A percentile compares a stretch with the other conserved stretches of the same genome.
phyloP scores from a whole-genome alignment of 1,284 basidiomycete species.

The Papiliotrema nemorosa region DNA sequence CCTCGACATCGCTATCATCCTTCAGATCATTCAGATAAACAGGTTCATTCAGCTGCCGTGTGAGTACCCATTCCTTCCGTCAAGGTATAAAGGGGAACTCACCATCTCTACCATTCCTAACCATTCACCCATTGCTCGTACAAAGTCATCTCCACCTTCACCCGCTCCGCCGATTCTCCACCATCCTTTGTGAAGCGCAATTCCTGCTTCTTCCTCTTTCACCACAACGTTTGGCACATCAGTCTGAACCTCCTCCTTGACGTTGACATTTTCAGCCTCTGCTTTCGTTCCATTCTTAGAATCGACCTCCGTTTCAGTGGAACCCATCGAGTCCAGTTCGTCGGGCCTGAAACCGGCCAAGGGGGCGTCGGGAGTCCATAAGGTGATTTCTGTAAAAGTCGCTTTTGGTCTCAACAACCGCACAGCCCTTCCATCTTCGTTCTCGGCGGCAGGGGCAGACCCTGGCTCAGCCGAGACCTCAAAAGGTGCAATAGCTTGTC shows the following conservation, averaged over 20 bases:
- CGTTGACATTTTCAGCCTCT: not conserved
- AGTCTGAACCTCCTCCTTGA: not conserved
- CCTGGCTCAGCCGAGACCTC: too few relatives aligned
- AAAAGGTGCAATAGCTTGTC: not conserved
- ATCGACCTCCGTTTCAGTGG: not conserved
- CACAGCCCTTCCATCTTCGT: slow-evolving; percentile 3
- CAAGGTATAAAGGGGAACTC: too few relatives aligned
- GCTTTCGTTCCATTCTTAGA: not conserved
- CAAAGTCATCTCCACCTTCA: slow-evolving; percentile 45
- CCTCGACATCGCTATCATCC: slow-evolving; percentile 14
- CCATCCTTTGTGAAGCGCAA: slow-evolving; percentile 26
- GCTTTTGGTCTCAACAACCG: slow-evolving; percentile 28
- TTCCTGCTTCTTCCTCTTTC: not conserved
- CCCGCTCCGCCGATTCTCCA: slow-evolving; percentile 41
- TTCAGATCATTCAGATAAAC: slow-evolving; percentile 23
- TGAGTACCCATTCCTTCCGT: too few relatives aligned
- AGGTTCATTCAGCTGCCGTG: slow-evolving; percentile 23
- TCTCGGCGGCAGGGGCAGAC: not conserved
- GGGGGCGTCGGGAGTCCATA: slow-evolving; percentile 43
- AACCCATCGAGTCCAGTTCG: slow-evolving; percentile 6
- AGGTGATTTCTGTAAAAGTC: slow-evolving; percentile 28
- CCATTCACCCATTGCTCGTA: slow-evolving; percentile 44
- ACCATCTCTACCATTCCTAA: slow-evolving; percentile 40
- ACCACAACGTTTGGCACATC: not conserved
- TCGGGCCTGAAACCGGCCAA: slow-evolving; percentile 31